Conservation (phyloP, 768 basidiomycete genomes). For the Mycena filopes region DNA sequence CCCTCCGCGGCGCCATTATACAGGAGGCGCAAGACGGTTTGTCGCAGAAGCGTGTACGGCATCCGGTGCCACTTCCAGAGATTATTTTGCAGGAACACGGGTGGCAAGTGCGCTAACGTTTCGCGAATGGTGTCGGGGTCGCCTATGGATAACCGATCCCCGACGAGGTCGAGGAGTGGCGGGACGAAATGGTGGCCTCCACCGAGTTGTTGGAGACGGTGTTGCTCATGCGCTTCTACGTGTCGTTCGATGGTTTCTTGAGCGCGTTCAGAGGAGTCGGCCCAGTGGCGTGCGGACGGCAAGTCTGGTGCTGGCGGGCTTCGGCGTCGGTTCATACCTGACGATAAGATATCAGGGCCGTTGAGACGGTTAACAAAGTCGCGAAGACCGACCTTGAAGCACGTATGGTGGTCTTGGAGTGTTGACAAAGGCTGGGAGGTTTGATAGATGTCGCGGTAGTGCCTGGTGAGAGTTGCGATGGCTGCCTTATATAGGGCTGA, state of each 20-base stretch:
- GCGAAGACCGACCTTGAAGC: too few species aligned
- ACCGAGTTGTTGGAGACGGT: neutral
- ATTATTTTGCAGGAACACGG: conserved; percentile 5
- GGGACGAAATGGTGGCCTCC: neutral
- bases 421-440: too few species aligned
- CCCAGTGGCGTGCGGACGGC: neutral
- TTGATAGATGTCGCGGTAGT: too few species aligned
- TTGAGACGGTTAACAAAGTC: too few species aligned
- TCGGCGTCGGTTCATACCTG: too few species aligned
- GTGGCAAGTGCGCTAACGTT: neutral
- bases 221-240: neutral
- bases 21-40: neutral
- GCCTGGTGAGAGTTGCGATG: too few species aligned
- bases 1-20: neutral
- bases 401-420: too few species aligned
- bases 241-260: neutral
- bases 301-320: too few species aligned
- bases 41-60: conserved; percentile 4
- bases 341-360: too few species aligned
- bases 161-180: neutral
- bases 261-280: neutral
- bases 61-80: neutral
- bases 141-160: neutral
- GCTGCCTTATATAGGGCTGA: too few species aligned
- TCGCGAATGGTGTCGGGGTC: neutral